These are phyloP conservation scores for Sclerotinia sclerotiorum DNA, from an alignment of 2,329 filamentous ascomycete species.

Conservation along the genomic window DNA sequence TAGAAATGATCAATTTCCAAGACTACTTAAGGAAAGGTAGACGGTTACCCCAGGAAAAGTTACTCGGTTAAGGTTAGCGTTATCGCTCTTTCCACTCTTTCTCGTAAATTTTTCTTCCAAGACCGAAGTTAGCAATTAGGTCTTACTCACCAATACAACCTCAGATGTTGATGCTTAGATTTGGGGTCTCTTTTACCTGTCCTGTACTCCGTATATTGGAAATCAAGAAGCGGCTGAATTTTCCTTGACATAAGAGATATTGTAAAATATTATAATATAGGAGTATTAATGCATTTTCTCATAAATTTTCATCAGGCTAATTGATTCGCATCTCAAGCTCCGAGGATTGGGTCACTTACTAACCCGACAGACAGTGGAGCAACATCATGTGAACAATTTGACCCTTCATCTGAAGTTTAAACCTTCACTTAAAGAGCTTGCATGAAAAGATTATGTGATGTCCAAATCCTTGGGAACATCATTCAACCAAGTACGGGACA, in stretches of 20 bases:
- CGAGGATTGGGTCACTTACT: background rate
- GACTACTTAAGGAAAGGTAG: background rate
- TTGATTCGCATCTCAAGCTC: background rate
- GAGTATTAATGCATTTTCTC: background rate
- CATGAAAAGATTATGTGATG: background rate
- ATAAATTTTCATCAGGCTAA: slow-evolving; percentile 4
- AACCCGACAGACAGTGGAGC: background rate
- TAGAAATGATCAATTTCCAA: background rate
- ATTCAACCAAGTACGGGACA: background rate
- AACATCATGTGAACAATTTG: background rate
- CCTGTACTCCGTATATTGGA: background rate
- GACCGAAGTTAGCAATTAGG: background rate
- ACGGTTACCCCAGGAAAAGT: slow-evolving; percentile 5
- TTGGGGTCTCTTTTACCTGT: background rate
- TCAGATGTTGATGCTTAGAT: background rate
- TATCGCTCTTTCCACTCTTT: background rate
- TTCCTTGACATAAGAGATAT: background rate
- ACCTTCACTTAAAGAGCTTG: background rate
- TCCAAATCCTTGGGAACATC: background rate
- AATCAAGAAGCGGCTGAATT: background rate
- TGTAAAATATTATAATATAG: background rate
- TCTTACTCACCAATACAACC: background rate
- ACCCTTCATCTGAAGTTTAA: background rate
- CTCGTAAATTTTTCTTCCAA: background rate
- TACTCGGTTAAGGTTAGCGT: background rate